Conservation (phyloP, 2,329 filamentous ascomycete species). For the Didymellaceae sp. region DNA sequence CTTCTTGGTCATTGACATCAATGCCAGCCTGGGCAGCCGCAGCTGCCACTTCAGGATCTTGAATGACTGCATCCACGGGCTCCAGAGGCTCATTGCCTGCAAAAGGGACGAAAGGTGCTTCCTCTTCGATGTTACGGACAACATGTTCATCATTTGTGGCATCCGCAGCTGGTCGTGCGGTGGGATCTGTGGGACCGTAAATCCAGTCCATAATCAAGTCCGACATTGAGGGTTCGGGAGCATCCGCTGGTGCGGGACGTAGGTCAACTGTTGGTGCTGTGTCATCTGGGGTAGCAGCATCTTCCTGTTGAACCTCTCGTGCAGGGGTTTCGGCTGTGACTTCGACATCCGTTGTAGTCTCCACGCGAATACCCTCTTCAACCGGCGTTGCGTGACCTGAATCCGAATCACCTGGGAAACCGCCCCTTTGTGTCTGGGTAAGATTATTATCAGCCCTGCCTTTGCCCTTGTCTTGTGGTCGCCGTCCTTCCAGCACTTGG, state of each 20-base stretch:
- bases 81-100: slow-evolving; percentile 48
- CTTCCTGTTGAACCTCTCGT: slow-evolving; percentile 3
- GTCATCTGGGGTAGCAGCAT: not conserved
- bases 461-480: slow-evolving; percentile 38
- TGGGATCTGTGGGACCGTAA: slow-evolving; percentile 54
- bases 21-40: slow-evolving; percentile 72
- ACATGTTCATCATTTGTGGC: slow-evolving; percentile 63
- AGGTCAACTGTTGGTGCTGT: slow-evolving; percentile 7
- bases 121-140: slow-evolving; percentile 64
- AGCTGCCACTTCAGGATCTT: slow-evolving; percentile 66
- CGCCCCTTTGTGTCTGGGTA: too few species aligned
- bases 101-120: slow-evolving; percentile 66
- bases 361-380: slow-evolving; percentile 1
- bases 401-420: too few species aligned
- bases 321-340: not conserved
- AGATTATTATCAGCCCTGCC: slow-evolving; percentile 21
- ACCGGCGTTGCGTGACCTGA: not conserved
- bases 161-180: slow-evolving; percentile 35
- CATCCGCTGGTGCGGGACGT: slow-evolving; percentile 15
- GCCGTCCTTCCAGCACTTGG: slow-evolving; percentile 34
- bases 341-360: slow-evolving; percentile 6
- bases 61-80: slow-evolving; percentile 37
- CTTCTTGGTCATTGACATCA: slow-evolving; percentile 72
- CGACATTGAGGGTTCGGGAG: slow-evolving; percentile 23
- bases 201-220: slow-evolving; percentile 55